phyloP scores from a whole-genome alignment of 106 monocot species.

The Apostasia shenzhenica region DNA sequence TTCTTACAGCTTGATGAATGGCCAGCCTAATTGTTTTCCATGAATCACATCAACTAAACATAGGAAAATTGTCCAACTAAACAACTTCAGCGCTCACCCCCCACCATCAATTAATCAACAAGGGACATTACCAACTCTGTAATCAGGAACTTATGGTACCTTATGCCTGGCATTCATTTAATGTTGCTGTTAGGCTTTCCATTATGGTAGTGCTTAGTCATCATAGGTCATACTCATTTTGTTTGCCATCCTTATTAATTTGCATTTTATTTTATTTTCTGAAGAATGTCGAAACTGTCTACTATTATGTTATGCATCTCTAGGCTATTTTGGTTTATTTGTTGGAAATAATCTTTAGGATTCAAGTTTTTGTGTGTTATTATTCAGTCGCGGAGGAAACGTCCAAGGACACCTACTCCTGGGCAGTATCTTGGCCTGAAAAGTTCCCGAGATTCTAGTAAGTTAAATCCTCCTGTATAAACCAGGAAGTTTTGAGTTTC shows the following conservation, averaged over 20 bases:
- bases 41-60: constrained; percentile 77
- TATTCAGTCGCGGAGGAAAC: constrained; percentile 71
- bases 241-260: not conserved
- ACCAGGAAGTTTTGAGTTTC: no score
- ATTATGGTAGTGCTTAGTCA: constrained; percentile 15
- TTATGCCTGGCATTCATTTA: constrained; percentile 32
- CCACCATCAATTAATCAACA: constrained; percentile 77
- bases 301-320: not conserved
- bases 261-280: not conserved
- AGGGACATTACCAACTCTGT: constrained; percentile 63
- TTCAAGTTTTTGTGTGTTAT: not conserved
- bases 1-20: constrained; percentile 75
- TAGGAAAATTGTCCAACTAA: constrained; percentile 79
- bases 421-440: constrained; percentile 90
- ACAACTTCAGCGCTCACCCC: constrained; percentile 72
- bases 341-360: not conserved
- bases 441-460: constrained; percentile 40
- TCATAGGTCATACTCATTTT: not conserved
- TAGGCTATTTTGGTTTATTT: not conserved
- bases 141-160: constrained; percentile 67
- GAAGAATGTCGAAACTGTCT: not conserved
- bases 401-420: constrained; percentile 79
- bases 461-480: constrained; percentile 6
- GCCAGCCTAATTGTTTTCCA: constrained; percentile 60
- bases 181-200: constrained; percentile 22